phyloP scores from a whole-genome alignment of 768 basidiomycete species.

The Lentinula lateritia region DNA sequence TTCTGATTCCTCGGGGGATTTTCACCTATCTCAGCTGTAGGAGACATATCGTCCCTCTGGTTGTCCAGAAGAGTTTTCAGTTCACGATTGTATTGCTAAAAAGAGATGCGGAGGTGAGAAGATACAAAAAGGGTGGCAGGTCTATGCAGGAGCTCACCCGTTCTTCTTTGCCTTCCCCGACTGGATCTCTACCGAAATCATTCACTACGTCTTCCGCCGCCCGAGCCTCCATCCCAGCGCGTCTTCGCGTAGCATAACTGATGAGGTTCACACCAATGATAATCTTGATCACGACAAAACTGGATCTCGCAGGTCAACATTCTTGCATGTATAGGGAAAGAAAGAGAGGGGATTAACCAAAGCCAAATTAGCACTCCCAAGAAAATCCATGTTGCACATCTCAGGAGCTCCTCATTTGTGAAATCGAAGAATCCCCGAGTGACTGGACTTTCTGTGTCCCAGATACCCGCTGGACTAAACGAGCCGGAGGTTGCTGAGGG shows the following conservation, averaged over 20 bases:
- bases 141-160: conserved; percentile 41
- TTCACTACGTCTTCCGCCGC: conserved; percentile 74
- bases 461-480: background rate
- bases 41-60: conserved; percentile 59
- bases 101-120: background rate
- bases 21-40: conserved; percentile 72
- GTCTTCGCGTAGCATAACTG: conserved; percentile 72
- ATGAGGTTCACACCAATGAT: conserved; percentile 88
- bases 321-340: background rate
- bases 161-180: conserved; percentile 88
- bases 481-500: conserved; percentile 29
- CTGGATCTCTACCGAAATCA: conserved; percentile 84
- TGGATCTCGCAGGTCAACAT: conserved; percentile 18
- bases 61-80: conserved; percentile 69
- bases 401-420: conserved; percentile 43
- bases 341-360: conserved; percentile 54
- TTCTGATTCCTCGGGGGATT: conserved; percentile 21
- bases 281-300: conserved; percentile 83
- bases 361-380: conserved; percentile 75
- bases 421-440: conserved; percentile 40
- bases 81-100: conserved; percentile 76
- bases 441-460: conserved; percentile 14
- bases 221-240: conserved; percentile 73
- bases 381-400: conserved; percentile 57
- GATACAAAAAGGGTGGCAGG: background rate